These are phyloP conservation scores for Pinus tabuliformis DNA, from an alignment of 75 land plant genomes.

Conservation along the genomic window DNA sequence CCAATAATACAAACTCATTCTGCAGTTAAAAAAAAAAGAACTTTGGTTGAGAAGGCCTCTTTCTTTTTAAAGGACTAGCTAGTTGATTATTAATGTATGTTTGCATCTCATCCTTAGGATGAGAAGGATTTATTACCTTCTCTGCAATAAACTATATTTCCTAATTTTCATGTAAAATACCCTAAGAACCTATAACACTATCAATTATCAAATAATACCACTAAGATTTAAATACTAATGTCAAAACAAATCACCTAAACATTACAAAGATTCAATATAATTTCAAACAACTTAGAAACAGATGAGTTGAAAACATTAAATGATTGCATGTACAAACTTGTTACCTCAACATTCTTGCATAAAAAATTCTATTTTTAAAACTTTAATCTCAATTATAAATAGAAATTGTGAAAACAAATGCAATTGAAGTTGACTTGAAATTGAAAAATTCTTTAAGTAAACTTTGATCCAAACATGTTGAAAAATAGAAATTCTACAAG, in stretches of 20 bases:
- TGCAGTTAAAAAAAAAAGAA: background rate
- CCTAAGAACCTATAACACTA: conserved; percentile 70
- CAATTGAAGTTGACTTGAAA: no score
- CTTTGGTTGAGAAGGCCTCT: conserved; percentile 15
- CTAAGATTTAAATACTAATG: background rate
- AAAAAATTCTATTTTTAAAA: no score
- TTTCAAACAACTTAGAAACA: background rate
- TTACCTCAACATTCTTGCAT: background rate
- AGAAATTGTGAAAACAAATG: no score
- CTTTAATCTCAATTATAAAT: no score
- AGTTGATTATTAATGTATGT: background rate
- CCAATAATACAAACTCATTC: no score
- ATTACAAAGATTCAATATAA: background rate
- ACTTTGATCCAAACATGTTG: no score
- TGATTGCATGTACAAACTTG: background rate
- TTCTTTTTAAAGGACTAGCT: conserved; percentile 30
- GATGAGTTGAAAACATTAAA: background rate
- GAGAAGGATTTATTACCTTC: conserved; percentile 1
- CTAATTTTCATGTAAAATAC: conserved; percentile 69
- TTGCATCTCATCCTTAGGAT: background rate
- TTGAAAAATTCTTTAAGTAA: no score
- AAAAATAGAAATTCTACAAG: no score
- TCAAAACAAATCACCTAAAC: background rate
- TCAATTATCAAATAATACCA: background rate
- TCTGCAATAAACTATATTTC: conserved; percentile 25